A percentile compares a stretch with the other conserved stretches of the same genome.
Conservation (phyloP, 345 rosid species). For the Limnanthes douglasii region DNA sequence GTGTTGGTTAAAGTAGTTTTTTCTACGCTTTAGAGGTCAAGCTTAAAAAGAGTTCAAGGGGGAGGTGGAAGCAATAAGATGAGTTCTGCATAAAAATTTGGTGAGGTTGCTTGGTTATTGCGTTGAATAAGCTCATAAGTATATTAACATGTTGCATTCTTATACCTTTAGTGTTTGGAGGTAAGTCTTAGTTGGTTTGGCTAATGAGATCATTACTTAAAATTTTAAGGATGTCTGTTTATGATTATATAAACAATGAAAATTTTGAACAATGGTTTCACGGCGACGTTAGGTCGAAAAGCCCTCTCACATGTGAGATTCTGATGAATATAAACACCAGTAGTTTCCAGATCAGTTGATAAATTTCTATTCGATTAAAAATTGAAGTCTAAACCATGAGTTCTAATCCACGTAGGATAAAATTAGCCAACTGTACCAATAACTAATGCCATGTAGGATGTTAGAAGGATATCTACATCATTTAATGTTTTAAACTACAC, state of each 20-base stretch:
- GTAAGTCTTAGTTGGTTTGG: background rate
- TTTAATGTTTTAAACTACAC: no score
- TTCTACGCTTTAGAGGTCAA: constrained; percentile 47
- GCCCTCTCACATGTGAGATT: constrained; percentile 81
- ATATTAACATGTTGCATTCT: constrained; percentile 1
- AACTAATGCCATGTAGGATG: no score
- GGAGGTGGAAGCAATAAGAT: constrained; percentile 93
- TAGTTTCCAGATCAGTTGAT: no score
- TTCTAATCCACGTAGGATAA: no score
- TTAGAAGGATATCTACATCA: no score
- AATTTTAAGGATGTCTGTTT: constrained; percentile 91
- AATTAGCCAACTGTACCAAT: no score
- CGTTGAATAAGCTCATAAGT: constrained; percentile 94
- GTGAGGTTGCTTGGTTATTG: constrained; percentile 94
- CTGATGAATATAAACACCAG: constrained; percentile 68
- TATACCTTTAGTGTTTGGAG: background rate
- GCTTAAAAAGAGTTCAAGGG: constrained; percentile 97
- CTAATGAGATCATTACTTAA: no score
- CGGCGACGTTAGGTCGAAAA: constrained; percentile 63
- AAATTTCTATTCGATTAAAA: no score
- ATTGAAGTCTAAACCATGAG: no score
- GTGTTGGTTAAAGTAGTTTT: background rate
- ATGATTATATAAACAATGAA: constrained; percentile 79
- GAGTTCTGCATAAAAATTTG: constrained; percentile 90
- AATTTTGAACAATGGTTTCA: constrained; percentile 93